Evolutionary conservation across 345 rosid genomes (phyloP).

Genomic region (Bruguiera sexangula): DNA sequence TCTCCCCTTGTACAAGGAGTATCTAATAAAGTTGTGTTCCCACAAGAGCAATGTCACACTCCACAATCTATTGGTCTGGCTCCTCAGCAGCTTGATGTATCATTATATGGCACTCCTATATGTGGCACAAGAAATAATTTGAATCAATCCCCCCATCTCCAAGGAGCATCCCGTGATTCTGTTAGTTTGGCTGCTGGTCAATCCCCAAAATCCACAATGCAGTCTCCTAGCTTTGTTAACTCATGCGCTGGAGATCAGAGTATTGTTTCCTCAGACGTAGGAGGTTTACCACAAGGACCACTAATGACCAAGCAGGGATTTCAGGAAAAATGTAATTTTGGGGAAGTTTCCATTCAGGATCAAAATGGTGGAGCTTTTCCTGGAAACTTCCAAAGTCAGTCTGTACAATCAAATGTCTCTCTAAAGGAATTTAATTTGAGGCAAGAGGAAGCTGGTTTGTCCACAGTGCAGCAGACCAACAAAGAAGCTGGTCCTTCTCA

Average conservation of each 20-base stretch:
- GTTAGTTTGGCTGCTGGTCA: slow-evolving; percentile 33
- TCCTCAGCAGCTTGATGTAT: slow-evolving; percentile 50
- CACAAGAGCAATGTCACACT: slow-evolving; percentile 41
- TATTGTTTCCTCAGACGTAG: slow-evolving; percentile 25
- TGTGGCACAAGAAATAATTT: slow-evolving; percentile 35
- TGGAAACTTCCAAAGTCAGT: slow-evolving; percentile 32
- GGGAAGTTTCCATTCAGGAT: slow-evolving; percentile 36
- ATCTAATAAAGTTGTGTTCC: slow-evolving; percentile 30
- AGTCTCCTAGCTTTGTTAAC: slow-evolving; percentile 25
- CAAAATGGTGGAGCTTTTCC: slow-evolving; percentile 29
- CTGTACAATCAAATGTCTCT: slow-evolving; percentile 28
- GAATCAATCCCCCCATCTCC: slow-evolving; percentile 13
- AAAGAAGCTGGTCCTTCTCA: slow-evolving; percentile 37
- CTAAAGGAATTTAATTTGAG: slow-evolving; percentile 34
- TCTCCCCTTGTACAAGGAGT: slow-evolving; percentile 46
- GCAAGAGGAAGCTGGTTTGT: slow-evolving; percentile 46
- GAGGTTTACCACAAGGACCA: slow-evolving; percentile 32
- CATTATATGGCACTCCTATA: slow-evolving; percentile 51
- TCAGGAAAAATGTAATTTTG: slow-evolving; percentile 37
- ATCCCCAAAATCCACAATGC: slow-evolving; percentile 36
- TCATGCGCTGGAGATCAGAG: slow-evolving; percentile 34
- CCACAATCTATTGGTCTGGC: slow-evolving; percentile 36
- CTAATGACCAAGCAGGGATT: slow-evolving; percentile 37
- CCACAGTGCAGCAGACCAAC: slow-evolving; percentile 33
- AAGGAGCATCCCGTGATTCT: slow-evolving; percentile 22